A percentile compares a stretch with the other conserved stretches of the same genome.
These are phyloP conservation scores for Sporobolomyces roseus DNA, from an alignment of 768 basidiomycete genomes.

Conservation along the genomic window DNA sequence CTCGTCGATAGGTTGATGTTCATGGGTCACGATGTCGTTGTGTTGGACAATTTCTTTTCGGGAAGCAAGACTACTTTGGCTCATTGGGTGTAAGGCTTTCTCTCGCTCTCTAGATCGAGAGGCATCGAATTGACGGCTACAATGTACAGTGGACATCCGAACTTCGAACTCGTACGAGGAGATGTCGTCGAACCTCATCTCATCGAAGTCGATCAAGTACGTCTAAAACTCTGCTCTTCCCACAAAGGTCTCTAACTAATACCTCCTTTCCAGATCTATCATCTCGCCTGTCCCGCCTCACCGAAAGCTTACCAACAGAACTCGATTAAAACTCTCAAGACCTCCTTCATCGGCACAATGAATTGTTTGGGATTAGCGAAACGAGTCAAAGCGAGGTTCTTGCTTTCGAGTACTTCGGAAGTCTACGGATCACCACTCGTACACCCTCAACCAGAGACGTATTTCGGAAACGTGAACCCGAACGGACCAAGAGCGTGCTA, in stretches of 20 bases:
- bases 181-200: conserved; percentile 96
- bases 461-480: conserved; percentile 76
- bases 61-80: conserved; percentile 95
- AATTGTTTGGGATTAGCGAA: conserved; percentile 99
- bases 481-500: conserved; percentile 99
- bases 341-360: conserved; percentile 94
- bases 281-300: conserved; percentile 83
- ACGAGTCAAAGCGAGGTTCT: conserved; percentile 92
- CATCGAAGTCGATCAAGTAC: conserved; percentile 89
- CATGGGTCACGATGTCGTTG: conserved; percentile 73
- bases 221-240: too few species aligned
- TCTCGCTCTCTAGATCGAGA: neutral
- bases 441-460: conserved; percentile 69
- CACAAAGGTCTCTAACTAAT: too few species aligned
- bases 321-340: conserved; percentile 96
- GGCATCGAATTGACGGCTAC: conserved; percentile 39
- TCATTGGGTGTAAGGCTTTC: conserved; percentile 62
- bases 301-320: conserved; percentile 76
- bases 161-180: conserved; percentile 96
- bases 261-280: conserved; percentile 72
- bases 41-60: conserved; percentile 98
- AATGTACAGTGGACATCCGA: conserved; percentile 74
- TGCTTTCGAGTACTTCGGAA: conserved; percentile 96
- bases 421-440: conserved; percentile 98
- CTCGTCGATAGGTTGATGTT: conserved; percentile 95